These are phyloP conservation scores for Skeletonema menzelii DNA, from an alignment of 108 stramenopile genomes.

Conservation along the genomic window DNA sequence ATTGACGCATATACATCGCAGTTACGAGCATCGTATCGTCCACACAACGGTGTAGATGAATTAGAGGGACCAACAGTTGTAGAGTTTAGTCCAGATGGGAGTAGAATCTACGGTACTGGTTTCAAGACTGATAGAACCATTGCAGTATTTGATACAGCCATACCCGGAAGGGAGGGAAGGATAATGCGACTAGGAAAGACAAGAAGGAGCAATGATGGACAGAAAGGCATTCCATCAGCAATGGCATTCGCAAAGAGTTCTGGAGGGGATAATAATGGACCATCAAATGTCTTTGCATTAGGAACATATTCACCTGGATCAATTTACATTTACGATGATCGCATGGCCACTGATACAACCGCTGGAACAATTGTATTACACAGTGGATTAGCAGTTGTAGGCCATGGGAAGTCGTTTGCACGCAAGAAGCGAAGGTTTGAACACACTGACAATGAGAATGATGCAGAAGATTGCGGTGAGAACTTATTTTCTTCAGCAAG, in stretches of 20 bases:
- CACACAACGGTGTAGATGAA: constrained; percentile 79
- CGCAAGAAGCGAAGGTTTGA: constrained; percentile 55
- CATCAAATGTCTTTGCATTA: constrained; percentile 64
- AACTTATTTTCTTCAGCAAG: constrained; percentile 64
- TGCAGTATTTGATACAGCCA: constrained; percentile 69
- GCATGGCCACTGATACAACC: constrained; percentile 34
- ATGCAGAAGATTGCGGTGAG: background rate
- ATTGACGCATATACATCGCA: constrained; percentile 79
- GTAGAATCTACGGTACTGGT: constrained; percentile 64
- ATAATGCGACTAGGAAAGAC: constrained; percentile 72
- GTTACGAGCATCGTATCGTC: constrained; percentile 78
- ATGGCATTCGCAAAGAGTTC: constrained; percentile 44
- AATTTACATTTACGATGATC: constrained; percentile 82
- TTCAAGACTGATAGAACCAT: constrained; percentile 73
- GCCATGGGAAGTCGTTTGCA: constrained; percentile 60
- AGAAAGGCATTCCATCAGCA: constrained; percentile 79
- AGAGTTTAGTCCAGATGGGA: constrained; percentile 63
- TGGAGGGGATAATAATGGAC: constrained; percentile 7
- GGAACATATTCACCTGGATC: constrained; percentile 88
- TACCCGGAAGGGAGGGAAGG: constrained; percentile 66
- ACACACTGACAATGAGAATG: constrained; percentile 1
- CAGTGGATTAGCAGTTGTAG: constrained; percentile 64
- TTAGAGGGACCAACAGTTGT: constrained; percentile 74
- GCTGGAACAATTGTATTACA: constrained; percentile 45
- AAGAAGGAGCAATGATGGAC: constrained; percentile 75